Base-by-base conservation (phyloP, 2,329 filamentous ascomycete genomes). In the Dendryphion nanum region DNA sequence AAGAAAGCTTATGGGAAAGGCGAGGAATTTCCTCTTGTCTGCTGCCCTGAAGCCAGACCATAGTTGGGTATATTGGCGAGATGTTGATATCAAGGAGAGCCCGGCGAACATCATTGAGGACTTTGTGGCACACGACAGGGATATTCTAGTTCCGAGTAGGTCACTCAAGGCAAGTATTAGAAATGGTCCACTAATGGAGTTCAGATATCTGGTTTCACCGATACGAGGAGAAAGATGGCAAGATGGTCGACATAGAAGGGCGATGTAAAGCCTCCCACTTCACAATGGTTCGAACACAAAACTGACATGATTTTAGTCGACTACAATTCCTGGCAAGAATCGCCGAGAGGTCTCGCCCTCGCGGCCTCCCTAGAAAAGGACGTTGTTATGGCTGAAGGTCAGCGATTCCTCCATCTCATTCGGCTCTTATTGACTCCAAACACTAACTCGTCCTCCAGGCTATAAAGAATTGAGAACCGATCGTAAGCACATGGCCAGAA, bases 261-360 rank as follows among this genome's bases (percentile, higher is more conserved):
- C 83, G 88, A 77, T 98, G 88, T 93, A 74, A 72, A 55, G 23
- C 18, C 17, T 19, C 17, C 15, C 18, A 12, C n/a, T n/a, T n/a
- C n/a, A n/a, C n/a, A n/a, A n/a, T n/a, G n/a, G n/a, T n/a, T n/a
- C n/a, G n/a, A n/a, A n/a, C n/a, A n/a, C n/a, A n/a, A n/a, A n/a
- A n/a, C n/a, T n/a, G n/a, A n/a, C n/a, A n/a, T n/a, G n/a, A n/a
- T 16, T 21, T 23, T 44, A 93, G 88, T 97, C 62, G 93, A 98
- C 66, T 98, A 98, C 74, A 98, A 98, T 70, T 97, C 93, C 2
- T 98, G 93, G 93, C 80, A 95, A 54, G 93, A 98, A 71, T 91
- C 91, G 7, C 84, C 90, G 35, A 86, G 91, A 67, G 89, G 79
- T 33, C 79, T 85, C 42, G 85, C 83, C 57, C 77, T 97, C 37